Conservation (phyloP, 768 basidiomycete species). For the Lentinus tigrinus region DNA sequence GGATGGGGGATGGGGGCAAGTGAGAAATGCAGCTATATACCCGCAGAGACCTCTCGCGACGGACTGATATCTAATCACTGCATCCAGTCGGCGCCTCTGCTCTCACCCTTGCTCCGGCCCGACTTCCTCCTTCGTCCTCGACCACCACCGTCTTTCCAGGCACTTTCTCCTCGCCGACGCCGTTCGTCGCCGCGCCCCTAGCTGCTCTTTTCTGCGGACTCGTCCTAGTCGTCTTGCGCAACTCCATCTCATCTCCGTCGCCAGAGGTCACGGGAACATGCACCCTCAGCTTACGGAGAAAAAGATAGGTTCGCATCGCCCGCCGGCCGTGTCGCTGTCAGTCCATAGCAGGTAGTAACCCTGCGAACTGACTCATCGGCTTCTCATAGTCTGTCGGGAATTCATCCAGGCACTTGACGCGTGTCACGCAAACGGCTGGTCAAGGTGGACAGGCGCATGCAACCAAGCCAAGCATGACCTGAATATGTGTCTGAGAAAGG, state of each 20-base stretch:
- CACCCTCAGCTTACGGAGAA: conserved; percentile 28
- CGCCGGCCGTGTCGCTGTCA: conserved; percentile 14
- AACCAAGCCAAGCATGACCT: conserved; percentile 67
- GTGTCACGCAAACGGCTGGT: conserved; percentile 66
- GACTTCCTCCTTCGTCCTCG: background rate
- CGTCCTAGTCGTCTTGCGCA: background rate
- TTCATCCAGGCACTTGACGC: conserved; percentile 75
- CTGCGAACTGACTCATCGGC: conserved; percentile 4
- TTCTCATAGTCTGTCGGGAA: conserved; percentile 61
- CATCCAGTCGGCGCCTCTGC: conserved; percentile 2
- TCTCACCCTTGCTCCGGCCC: background rate
- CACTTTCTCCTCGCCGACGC: background rate
- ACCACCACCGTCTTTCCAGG: background rate
- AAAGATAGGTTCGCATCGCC: conserved; percentile 18
- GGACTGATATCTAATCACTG: conserved; percentile 21
- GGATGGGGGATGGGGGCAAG: conserved; percentile 14
- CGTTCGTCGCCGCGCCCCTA: conserved; percentile 1
- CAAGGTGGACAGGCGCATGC: conserved; percentile 66
- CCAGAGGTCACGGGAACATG: conserved; percentile 14
- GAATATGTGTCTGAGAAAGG: conserved; percentile 67
- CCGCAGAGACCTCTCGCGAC: conserved; percentile 4
- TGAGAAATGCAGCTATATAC: conserved; percentile 15
- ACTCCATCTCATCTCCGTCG: background rate
- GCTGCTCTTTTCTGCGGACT: background rate
- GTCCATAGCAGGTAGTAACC: conserved; percentile 8